These are phyloP conservation scores for Exophiala xenobiotica DNA, from an alignment of 2,329 filamentous ascomycete species.

Conservation along the genomic window DNA sequence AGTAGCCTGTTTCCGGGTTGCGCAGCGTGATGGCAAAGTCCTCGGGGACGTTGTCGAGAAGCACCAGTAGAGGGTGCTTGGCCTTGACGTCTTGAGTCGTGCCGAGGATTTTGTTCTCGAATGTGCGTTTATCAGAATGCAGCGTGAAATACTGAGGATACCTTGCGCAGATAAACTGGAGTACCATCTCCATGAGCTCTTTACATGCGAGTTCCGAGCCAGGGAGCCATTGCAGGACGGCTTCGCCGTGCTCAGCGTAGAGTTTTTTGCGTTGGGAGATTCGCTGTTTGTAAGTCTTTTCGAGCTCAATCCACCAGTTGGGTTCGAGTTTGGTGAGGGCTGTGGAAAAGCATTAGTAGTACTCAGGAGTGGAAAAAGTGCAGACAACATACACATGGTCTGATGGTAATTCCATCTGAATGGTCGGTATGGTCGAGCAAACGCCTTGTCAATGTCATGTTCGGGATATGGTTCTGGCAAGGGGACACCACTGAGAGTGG, in stretches of 20 bases:
- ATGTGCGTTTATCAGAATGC: slow-evolving; percentile 52
- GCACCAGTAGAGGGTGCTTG: slow-evolving; percentile 65
- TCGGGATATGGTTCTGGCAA: slow-evolving; percentile 61
- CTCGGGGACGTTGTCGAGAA: slow-evolving; percentile 77
- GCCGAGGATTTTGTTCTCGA: slow-evolving; percentile 68
- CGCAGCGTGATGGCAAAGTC: slow-evolving; percentile 78
- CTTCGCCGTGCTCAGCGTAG: slow-evolving; percentile 60
- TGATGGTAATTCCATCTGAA: slow-evolving; percentile 85
- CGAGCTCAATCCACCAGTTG: slow-evolving; percentile 88
- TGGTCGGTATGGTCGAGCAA: slow-evolving; percentile 73
- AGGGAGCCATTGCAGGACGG: slow-evolving; percentile 67
- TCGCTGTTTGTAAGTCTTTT: slow-evolving; percentile 66
- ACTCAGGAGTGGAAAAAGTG: not conserved
- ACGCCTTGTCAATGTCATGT: slow-evolving; percentile 68
- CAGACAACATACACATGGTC: slow-evolving; percentile 72
- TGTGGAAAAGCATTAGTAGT: slow-evolving; percentile 37
- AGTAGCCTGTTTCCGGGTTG: slow-evolving; percentile 68
- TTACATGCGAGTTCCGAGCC: slow-evolving; percentile 78
- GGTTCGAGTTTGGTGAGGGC: slow-evolving; percentile 74
- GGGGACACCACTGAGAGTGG: slow-evolving; percentile 70
- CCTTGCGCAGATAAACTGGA: slow-evolving; percentile 75
- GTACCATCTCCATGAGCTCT: slow-evolving; percentile 81
- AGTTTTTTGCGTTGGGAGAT: slow-evolving; percentile 68
- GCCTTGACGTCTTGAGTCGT: slow-evolving; percentile 60
- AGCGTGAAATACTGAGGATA: slow-evolving; percentile 75